Base-by-base conservation (phyloP, 371 early-diverging fungal genomes). In the Syncephalastrum sp. region DNA sequence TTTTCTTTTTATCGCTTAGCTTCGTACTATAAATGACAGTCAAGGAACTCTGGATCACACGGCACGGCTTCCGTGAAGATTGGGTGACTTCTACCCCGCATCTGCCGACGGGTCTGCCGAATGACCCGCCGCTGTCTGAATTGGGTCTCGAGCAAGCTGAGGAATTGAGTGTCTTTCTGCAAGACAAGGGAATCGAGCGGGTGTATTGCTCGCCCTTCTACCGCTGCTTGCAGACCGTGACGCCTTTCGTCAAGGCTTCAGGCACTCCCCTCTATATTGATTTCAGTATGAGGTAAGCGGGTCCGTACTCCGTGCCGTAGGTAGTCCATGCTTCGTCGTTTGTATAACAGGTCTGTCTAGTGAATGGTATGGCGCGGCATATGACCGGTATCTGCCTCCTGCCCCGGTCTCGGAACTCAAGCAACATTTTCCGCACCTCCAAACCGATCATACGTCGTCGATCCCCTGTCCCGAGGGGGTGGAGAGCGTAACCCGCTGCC, bases 121-220 rank as follows among this genome's bases (percentile, higher is more conserved):
- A 72, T 15, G 72, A 75, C 44, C 72, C 72, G 5, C 62, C 72
- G 19, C 62, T 75, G 6, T 69, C 69, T 13, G 42, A 64, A 17
- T 13, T 63, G 5, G 75, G 75, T n/a, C 55, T 60, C 47, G 27
- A 63, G 29, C 75, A 75, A 64, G 64, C 75, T 8, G 53, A 54
- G 33, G 72, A 75, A 52, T 42, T 72, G 3, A 63, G 63, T 33
- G 42, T 27, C 2, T 69, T 42, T 50, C 57, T 75, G 5, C 61
- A 65, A 16, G 63, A 65, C 50, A 69, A 72, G 53, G 46, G 47
- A 14, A 69, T 72, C 16, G 42, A 72, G 41, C 56, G 64, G 12
- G 61, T 69, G 14, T 75, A 69, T 57, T 63, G 69, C 3, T 75
- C 72, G 10, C 72, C 75, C 3, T 72, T 75, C 47, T 75, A 75